Evolutionary conservation across 2,329 filamentous ascomycete species (phyloP).

Genomic region (Apiospora phragmitis): DNA sequence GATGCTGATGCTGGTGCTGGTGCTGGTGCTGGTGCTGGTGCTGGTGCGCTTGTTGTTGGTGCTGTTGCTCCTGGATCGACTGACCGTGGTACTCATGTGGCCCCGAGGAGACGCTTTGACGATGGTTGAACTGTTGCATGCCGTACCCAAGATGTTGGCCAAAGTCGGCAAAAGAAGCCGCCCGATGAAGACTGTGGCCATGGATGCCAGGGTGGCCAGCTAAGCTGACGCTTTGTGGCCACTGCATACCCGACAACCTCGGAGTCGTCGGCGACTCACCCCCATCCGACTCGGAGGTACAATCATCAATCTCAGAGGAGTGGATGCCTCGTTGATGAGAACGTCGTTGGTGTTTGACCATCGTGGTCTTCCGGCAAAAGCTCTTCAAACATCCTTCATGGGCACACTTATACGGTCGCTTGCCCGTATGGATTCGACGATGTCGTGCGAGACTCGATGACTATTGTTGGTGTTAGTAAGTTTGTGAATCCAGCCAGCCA

Average conservation of each 20-base stretch:
- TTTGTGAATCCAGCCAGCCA: neutral
- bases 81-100: constrained; percentile 47
- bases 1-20: constrained; percentile 32
- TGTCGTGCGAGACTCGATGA: constrained; percentile 67
- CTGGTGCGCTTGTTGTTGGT: constrained; percentile 33
- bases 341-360: constrained; percentile 66
- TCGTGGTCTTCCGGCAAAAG: constrained; percentile 72
- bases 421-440: constrained; percentile 65
- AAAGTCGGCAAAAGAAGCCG: constrained; percentile 57
- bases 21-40: constrained; percentile 36
- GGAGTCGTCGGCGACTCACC: constrained; percentile 62
- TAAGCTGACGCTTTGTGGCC: constrained; percentile 45
- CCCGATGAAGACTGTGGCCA: constrained; percentile 46
- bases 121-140: constrained; percentile 45
- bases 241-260: constrained; percentile 51
- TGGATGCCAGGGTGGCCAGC: constrained; percentile 38
- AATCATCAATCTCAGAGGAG: constrained; percentile 56
- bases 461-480: constrained; percentile 42
- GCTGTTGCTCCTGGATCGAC: constrained; percentile 36
- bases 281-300: constrained; percentile 56
- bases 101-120: constrained; percentile 48
- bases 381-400: constrained; percentile 65
- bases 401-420: constrained; percentile 64
- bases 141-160: constrained; percentile 49
- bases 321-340: constrained; percentile 61